Evolutionary conservation across 768 basidiomycete genomes (phyloP).

Genomic region (Clitopilus hobsonii): DNA sequence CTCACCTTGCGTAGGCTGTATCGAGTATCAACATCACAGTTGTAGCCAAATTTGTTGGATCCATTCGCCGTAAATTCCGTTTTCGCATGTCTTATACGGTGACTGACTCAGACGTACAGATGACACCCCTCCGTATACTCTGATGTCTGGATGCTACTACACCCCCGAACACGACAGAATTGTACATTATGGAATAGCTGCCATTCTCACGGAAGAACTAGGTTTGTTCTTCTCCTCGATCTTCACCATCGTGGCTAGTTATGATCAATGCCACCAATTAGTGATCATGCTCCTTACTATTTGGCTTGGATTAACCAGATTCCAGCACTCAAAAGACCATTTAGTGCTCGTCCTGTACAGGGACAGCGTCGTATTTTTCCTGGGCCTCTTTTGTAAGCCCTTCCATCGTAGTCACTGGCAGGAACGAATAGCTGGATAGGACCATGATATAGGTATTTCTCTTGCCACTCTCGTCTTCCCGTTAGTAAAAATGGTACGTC

Average conservation of each 20-base stretch:
- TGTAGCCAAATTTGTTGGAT: neutral
- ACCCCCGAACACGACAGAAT: neutral
- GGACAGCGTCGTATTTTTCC: conserved; percentile 7
- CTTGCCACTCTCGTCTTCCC: neutral
- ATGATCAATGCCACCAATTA: neutral
- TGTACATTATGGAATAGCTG: neutral
- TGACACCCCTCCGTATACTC: neutral
- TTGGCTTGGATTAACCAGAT: conserved; percentile 4
- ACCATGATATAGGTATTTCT: neutral
- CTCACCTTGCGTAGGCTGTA: neutral
- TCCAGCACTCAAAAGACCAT: conserved; percentile 2
- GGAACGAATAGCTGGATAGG: neutral
- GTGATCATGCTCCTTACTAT: conserved; percentile 6
- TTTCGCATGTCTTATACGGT: neutral
- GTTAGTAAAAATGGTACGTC: neutral
- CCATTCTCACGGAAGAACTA: neutral
- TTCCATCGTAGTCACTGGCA: neutral
- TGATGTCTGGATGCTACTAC: neutral
- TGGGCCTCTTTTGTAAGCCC: conserved; percentile 6
- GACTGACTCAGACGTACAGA: neutral
- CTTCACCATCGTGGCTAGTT: neutral
- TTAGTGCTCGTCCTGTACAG: conserved; percentile 5
- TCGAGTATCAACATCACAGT: neutral
- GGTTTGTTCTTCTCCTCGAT: neutral
- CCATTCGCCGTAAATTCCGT: neutral